These are phyloP conservation scores for Apiotrichum brassicae DNA, from an alignment of 1,284 basidiomycete genomes.

Conservation along the genomic window DNA sequence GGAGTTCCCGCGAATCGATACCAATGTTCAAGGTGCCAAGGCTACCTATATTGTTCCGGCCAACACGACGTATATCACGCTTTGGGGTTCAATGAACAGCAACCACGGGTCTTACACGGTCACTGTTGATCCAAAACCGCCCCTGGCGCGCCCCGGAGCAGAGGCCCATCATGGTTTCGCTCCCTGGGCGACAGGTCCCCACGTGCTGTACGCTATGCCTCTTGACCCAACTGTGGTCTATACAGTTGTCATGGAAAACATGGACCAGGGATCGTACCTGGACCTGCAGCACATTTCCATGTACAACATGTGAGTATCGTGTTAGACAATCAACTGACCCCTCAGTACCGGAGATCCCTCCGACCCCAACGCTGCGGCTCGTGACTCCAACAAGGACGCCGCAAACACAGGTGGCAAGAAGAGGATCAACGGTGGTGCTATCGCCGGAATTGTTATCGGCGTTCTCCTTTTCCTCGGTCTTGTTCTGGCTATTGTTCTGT, in stretches of 20 bases:
- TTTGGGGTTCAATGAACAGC: too few species aligned
- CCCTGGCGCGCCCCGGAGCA: too few species aligned
- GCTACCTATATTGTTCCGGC: background rate
- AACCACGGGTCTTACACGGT: too few species aligned
- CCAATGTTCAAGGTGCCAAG: too few species aligned
- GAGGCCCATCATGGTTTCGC: background rate
- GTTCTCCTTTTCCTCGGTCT: constrained; percentile 8
- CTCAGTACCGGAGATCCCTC: too few species aligned
- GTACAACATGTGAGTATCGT: background rate
- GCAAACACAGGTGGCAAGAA: background rate
- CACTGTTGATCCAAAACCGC: too few species aligned
- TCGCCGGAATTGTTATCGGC: constrained; percentile 18
- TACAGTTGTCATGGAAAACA: background rate
- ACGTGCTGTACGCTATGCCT: background rate
- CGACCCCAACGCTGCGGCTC: too few species aligned
- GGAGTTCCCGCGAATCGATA: too few species aligned
- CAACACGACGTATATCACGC: background rate
- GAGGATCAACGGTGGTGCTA: constrained; percentile 1
- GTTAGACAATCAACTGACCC: too few species aligned
- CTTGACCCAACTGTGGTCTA: background rate
- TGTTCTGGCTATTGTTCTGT: background rate
- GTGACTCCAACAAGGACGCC: too few species aligned
- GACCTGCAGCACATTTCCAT: background rate
- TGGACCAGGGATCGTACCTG: background rate
- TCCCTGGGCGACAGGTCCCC: background rate